Conservation (phyloP, 1,284 basidiomycete species). For the Rhodotorula sp. region DNA sequence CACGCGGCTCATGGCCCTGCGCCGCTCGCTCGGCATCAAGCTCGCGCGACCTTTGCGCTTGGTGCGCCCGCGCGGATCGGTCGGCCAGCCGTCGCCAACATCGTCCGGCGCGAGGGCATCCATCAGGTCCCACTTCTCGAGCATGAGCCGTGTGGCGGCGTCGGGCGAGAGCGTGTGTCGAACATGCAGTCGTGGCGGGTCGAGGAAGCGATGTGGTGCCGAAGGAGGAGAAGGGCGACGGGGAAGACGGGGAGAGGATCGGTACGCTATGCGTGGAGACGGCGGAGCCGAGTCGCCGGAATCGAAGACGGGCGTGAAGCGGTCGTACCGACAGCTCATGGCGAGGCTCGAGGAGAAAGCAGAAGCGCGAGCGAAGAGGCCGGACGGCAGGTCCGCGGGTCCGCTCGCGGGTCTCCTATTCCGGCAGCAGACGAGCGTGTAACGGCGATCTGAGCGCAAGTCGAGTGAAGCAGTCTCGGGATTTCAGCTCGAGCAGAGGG, state of each 20-base stretch:
- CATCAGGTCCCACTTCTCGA: constrained; percentile 27
- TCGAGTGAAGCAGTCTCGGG: too few relatives aligned
- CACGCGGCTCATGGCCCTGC: constrained; percentile 8
- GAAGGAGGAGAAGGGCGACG: not conserved
- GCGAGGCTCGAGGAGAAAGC: too few relatives aligned
- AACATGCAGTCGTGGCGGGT: not conserved
- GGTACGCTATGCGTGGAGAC: not conserved
- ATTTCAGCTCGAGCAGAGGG: too few relatives aligned
- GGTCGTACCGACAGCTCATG: not conserved
- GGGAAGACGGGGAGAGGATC: not conserved
- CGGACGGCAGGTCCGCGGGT: not conserved
- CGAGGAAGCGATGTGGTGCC: not conserved
- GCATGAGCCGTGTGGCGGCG: constrained; percentile 19
- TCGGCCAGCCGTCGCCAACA: not conserved
- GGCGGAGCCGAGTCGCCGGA: not conserved
- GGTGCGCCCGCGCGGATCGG: not conserved
- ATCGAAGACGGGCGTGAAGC: not conserved
- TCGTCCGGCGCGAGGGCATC: not conserved
- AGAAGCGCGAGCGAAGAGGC: not conserved
- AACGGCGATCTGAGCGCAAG: too few relatives aligned
- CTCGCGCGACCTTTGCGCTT: not conserved
- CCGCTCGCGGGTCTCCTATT: not conserved
- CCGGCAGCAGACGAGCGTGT: not conserved
- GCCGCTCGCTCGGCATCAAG: not conserved
- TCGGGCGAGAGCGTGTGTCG: constrained; percentile 9